phyloP scores from a whole-genome alignment of 2,329 filamentous ascomycete species.

The Penicillium sp. region DNA sequence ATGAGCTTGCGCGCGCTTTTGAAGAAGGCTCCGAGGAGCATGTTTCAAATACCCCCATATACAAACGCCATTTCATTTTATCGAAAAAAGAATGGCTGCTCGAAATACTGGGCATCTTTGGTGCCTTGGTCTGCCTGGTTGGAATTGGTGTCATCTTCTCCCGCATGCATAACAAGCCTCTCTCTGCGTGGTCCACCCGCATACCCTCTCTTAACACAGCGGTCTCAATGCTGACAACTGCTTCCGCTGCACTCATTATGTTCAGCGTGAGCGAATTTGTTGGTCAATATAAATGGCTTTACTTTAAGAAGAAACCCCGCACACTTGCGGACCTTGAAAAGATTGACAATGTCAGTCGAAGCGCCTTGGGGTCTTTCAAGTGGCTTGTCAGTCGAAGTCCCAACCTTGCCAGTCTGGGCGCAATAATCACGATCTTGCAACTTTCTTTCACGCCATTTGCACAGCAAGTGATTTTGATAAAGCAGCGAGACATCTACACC shows the following conservation, averaged over 20 bases:
- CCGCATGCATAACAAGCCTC: conserved; percentile 16
- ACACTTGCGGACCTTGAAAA: conserved; percentile 16
- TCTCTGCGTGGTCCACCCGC: conserved; percentile 11
- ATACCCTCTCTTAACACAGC: conserved; percentile 16
- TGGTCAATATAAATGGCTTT: conserved; percentile 18
- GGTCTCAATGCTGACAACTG: conserved; percentile 16
- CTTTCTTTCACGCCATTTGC: conserved; percentile 15
- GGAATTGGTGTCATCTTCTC: conserved; percentile 12
- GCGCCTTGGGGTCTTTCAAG: conserved; percentile 14
- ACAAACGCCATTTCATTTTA: conserved; percentile 15
- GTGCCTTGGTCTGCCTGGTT: conserved; percentile 11
- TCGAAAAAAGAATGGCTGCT: conserved; percentile 15
- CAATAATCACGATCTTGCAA: conserved; percentile 15
- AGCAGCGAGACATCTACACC: conserved; percentile 9
- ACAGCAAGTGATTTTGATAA: conserved; percentile 16
- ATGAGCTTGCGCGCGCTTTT: neutral
- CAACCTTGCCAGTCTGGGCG: conserved; percentile 19
- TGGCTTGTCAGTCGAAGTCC: conserved; percentile 7
- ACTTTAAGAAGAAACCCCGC: conserved; percentile 10
- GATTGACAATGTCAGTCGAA: conserved; percentile 17
- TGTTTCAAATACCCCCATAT: neutral
- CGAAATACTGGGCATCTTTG: conserved; percentile 11
- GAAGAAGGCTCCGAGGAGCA: neutral
- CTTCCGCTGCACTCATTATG: conserved; percentile 12
- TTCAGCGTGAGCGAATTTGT: conserved; percentile 15